Evolutionary conservation across 768 basidiomycete species (phyloP).

Genomic region (Kwoniella sp.): DNA sequence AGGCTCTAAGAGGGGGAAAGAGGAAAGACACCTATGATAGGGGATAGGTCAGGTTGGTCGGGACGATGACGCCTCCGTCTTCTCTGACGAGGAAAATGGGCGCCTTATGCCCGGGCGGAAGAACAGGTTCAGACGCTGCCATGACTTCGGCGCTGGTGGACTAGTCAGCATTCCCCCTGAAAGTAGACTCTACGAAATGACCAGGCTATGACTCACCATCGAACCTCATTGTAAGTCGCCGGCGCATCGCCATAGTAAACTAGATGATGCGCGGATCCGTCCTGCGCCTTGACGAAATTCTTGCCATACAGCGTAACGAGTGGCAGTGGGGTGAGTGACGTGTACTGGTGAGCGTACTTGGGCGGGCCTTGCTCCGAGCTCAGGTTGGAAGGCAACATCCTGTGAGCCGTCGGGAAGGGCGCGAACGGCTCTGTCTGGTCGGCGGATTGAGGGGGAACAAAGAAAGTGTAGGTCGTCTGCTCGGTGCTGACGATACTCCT

Average conservation of each 20-base stretch:
- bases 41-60: constrained; percentile 31
- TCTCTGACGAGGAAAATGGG: constrained; percentile 39
- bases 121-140: constrained; percentile 19
- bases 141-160: constrained; percentile 25
- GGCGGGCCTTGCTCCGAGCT: constrained; percentile 13
- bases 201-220: constrained; percentile 31
- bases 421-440: constrained; percentile 28
- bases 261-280: constrained; percentile 19
- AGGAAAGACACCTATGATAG: not conserved
- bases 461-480: constrained; percentile 41
- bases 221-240: constrained; percentile 33
- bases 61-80: constrained; percentile 39
- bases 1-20: not conserved
- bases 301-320: constrained; percentile 41
- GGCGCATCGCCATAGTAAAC: constrained; percentile 40
- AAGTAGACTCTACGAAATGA: not conserved
- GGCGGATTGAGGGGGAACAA: constrained; percentile 29
- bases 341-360: constrained; percentile 26
- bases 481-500: constrained; percentile 48
- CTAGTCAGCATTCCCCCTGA: not conserved
- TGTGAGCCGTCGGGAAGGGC: constrained; percentile 29
- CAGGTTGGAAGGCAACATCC: constrained; percentile 25
- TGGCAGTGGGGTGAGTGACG: constrained; percentile 22
- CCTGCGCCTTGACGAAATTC: constrained; percentile 21
- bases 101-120: not conserved